Base-by-base conservation (phyloP, 495 filamentous ascomycete genomes). In the Chaetomidium leptoderma region DNA sequence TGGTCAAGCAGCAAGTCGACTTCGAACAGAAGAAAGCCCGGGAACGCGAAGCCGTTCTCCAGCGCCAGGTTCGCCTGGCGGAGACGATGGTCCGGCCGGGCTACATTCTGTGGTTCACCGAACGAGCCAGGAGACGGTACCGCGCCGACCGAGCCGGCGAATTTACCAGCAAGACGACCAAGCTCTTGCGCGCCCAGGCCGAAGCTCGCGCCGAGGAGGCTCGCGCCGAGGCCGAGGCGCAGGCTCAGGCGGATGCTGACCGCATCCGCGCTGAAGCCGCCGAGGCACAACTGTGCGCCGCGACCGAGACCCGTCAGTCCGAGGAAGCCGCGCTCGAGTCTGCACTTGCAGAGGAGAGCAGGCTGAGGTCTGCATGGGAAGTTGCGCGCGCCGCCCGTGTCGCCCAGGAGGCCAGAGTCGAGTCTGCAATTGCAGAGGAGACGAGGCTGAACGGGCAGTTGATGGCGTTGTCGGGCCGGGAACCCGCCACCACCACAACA, bases 301-400 rank as follows among this genome's bases (percentile, higher is more conserved):
- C 39, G 10, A 29, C 16, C 21, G 33, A 8, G 3, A 30, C 29
- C 29, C 35, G 32, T 7, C 21, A 6, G 27, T 24, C 24, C 17
- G 43, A 11, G 6, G 43, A 60, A 29, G 42, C 35, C 33, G 19
- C 4, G 23, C 39, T 54, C 42, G 43, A 42, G 42, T 48, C 19
- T 6, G 57, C 57, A 19, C 4, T 27, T 6, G 48, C 56, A 1
- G 48, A 53, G 56, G 56, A 51, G 39, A 42, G 29, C 40, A 10
- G 32, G 27, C 42, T 47, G 3, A 29, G 19, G 48, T 23, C 24
- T 6, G 35, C 21, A 2, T 48, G 40, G 39, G 53, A 47, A 23
- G 35, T 32, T 19, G 54, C 44, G 14, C 4, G 6, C 30, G 32
- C 6, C 4, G 44, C 45, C 3, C 14, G 8, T 17, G 23, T 1